These are phyloP conservation scores for Kwoniella botswanensis DNA, from an alignment of 768 basidiomycete genomes.

Conservation along the genomic window DNA sequence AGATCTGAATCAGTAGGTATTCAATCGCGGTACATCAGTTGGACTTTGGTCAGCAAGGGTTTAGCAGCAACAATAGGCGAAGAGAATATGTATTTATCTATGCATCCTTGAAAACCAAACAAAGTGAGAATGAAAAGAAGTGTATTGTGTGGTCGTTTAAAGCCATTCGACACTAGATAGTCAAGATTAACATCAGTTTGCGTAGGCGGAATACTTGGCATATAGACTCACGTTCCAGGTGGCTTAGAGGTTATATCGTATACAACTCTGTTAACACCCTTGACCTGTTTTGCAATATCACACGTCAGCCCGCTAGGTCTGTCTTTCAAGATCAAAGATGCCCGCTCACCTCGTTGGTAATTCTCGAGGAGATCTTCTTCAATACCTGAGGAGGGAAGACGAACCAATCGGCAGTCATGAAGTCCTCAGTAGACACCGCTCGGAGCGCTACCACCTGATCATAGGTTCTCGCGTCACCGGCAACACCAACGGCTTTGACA, in stretches of 20 bases:
- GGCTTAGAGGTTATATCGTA: slow-evolving; percentile 95
- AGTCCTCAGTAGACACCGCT: slow-evolving; percentile 97
- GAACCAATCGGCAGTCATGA: slow-evolving; percentile 99
- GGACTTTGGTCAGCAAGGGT: neutral
- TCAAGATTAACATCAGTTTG: neutral
- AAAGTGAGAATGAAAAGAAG: slow-evolving; percentile 1
- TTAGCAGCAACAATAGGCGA: neutral
- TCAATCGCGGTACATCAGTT: neutral
- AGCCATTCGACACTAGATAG: slow-evolving; percentile 43
- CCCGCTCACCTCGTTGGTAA: slow-evolving; percentile 87
- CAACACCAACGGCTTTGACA: slow-evolving; percentile 95
- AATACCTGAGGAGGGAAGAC: slow-evolving; percentile 92
- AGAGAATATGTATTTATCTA: slow-evolving; percentile 13
- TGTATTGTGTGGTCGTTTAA: slow-evolving; percentile 18
- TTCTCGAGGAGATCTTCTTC: slow-evolving; percentile 88
- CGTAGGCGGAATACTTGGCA: neutral
- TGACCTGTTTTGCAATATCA: slow-evolving; percentile 40
- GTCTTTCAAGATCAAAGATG: neutral
- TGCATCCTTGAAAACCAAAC: slow-evolving; percentile 21
- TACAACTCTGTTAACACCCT: slow-evolving; percentile 93
- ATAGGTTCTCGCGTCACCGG: slow-evolving; percentile 95
- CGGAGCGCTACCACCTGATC: slow-evolving; percentile 96
- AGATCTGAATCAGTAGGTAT: neutral
- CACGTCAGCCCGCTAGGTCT: neutral
- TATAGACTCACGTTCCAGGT: slow-evolving; percentile 66